Evolutionary conservation across 148 eudicot species (phyloP), one percentile per base, ranked within the genome.

Genomic region (Tetragonia tetragonoides): DNA sequence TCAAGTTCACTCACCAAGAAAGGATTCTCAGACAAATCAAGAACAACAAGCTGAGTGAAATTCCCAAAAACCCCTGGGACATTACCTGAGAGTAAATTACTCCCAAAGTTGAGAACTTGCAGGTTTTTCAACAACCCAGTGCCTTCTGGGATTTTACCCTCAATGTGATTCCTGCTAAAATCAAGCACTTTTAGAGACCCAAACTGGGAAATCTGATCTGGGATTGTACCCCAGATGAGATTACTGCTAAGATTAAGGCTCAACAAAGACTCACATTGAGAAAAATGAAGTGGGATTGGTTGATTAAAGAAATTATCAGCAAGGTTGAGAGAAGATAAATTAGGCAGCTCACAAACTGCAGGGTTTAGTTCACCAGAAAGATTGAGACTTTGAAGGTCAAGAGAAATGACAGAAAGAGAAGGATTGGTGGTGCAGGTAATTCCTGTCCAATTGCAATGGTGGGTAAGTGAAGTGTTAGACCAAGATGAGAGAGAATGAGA

Each of bases 351-450:
- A 72, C 98, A 93, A 14, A 91, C 73, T 40, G 84, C 82, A 38
- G 98, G 74, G n/a, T 92, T 89, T 68, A 93, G 83, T 69, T 91
- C 89, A 70, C 98, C 98, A 42, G 98, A 93, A 83, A 93, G 96
- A 77, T 91, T 93, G 46, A 91, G 77, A 56, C 83, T 84, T 68
- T 85, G 92, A 64, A 93, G 97, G 28, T 80, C 78, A 24, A 93
- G 63, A 20, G 94, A 86, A 12, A 84, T 80, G 1, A 93, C 83
- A 66, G 85, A 73, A 20, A 70, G 78, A 81, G 87, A 73, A 21
- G 78, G 41, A 66, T 80, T 46, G 17, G 79, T 68, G 49, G 83
- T 81, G 77, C 98, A 93, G 66, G 85, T 83, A 65, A 93, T 77
- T 11, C 98, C 98, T 81, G 90, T 83, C 97, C 97, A 93, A 81